These are phyloP conservation scores for Kappamyces sp. DNA, from an alignment of 192 early-diverging fungal species.

Conservation along the genomic window DNA sequence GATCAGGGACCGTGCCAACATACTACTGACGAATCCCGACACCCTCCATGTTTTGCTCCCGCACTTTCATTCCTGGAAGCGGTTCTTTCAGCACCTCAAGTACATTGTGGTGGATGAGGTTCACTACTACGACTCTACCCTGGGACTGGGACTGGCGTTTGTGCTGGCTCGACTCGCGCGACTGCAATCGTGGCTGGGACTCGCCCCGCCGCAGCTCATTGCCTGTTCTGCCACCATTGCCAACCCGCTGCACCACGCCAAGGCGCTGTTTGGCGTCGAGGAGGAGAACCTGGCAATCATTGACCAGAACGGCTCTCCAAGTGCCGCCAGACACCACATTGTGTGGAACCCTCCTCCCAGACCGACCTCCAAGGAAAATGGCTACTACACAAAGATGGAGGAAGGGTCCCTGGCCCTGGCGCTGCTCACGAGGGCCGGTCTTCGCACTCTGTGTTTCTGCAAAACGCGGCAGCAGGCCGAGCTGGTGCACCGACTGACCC, in stretches of 20 bases:
- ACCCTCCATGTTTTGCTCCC: conserved; percentile 71
- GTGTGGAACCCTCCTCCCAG: conserved; percentile 37
- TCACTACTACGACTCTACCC: conserved; percentile 59
- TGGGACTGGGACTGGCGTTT: conserved; percentile 62
- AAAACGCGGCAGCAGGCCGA: conserved; percentile 51
- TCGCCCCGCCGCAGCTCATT: conserved; percentile 48
- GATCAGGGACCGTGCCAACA: conserved; percentile 46
- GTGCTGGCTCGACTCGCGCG: conserved; percentile 62
- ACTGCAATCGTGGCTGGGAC: conserved; percentile 41
- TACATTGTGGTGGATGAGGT: conserved; percentile 61
- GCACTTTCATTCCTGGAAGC: conserved; percentile 46
- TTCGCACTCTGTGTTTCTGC: conserved; percentile 28
- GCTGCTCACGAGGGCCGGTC: not conserved
- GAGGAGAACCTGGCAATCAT: conserved; percentile 15
- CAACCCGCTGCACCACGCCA: conserved; percentile 45
- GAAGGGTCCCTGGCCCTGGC: too few species aligned
- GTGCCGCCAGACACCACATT: conserved; percentile 32
- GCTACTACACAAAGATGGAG: conserved; percentile 36
- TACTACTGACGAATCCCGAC: conserved; percentile 81
- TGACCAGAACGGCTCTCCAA: conserved; percentile 25
- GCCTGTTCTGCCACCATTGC: conserved; percentile 69
- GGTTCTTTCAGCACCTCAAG: conserved; percentile 44
- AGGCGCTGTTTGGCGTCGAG: conserved; percentile 31
- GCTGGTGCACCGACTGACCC: conserved; percentile 29
- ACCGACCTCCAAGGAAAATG: conserved; percentile 12